Evolutionary conservation across 768 basidiomycete species (phyloP), one percentile per base, ranked within the genome.

Genomic region (Trametes punicea): DNA sequence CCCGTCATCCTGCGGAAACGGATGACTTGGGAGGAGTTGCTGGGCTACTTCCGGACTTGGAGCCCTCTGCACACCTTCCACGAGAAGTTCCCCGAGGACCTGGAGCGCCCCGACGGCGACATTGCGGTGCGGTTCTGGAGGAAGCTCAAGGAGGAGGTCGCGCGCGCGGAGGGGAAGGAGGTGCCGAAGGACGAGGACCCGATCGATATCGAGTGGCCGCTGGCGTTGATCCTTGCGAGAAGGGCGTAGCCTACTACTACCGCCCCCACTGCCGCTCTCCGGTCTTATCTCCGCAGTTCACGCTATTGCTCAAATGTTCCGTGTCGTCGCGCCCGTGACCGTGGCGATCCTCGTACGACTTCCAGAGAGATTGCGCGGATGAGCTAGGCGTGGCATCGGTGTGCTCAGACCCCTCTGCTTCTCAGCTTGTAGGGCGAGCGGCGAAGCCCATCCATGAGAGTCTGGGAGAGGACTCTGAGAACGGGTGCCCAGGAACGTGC

Each of bases 41-140:
- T 87, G 5, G 78, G 74, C 2, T 93, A 91, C 65, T 73, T 93
- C 18, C 74, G 81, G 44, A 90, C 89, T 0, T 86, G 80, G 75
- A 89, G 86, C 62, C 73, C 88, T 2, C 70, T 90, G 46, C 82
- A 87, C 57, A 81, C 80, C 11, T 92, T 80, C 67, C 80, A 83
- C 57, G 84, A 87, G 59, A 64, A 64, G 10, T 77, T 83, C 64
- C 87, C 88, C 0, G 75, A 80, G 27, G 87, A 91, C 63, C 61
- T 71, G 40, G 61, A 65, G 39, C 67, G 72, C 23, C 59, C 67
- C 0, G 82, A 83, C 20, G 85, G 86, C 1, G 83, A 87, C 66
- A 78, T 92, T 38, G 81, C 84, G 8, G 72, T 80, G 59, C 73
- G 87, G 15, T 85, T 88, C 62, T 81, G 82, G 80, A 77, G 78